These are phyloP conservation scores for Leccinum boreale DNA, from an alignment of 768 basidiomycete species.

Conservation along the genomic window DNA sequence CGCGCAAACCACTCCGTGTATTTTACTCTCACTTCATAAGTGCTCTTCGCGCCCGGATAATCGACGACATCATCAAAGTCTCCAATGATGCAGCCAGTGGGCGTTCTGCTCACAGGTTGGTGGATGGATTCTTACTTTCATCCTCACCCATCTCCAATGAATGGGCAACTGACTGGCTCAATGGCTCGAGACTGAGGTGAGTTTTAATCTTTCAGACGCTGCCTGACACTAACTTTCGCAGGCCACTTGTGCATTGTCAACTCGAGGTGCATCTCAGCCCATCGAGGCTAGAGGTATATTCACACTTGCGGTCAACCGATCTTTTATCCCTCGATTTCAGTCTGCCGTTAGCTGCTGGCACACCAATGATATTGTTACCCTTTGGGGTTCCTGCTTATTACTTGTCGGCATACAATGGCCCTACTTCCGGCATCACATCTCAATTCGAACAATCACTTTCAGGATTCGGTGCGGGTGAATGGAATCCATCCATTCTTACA, in stretches of 20 bases:
- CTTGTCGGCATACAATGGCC: conserved; percentile 66
- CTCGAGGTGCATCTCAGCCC: conserved; percentile 50
- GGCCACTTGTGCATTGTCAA: conserved; percentile 60
- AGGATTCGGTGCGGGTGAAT: conserved; percentile 60
- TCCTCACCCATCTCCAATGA: conserved; percentile 43
- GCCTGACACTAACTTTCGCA: conserved; percentile 25
- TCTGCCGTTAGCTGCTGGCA: conserved; percentile 51
- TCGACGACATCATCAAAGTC: conserved; percentile 49
- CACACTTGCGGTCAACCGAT: conserved; percentile 54
- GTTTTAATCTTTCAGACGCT: conserved; percentile 3
- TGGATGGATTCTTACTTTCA: conserved; percentile 62
- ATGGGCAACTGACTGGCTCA: conserved; percentile 68
- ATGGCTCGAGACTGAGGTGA: conserved; percentile 48
- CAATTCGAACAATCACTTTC: conserved; percentile 63
- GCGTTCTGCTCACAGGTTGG: conserved; percentile 47
- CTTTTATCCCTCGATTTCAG: conserved; percentile 46
- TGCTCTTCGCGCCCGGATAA: conserved; percentile 53
- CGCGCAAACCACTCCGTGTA: conserved; percentile 42
- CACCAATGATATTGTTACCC: conserved; percentile 69
- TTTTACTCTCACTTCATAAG: conserved; percentile 50
- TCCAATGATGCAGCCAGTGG: conserved; percentile 31
- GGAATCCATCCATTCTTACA: conserved; percentile 30
- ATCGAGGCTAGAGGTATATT: conserved; percentile 60
- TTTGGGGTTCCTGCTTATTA: conserved; percentile 72
- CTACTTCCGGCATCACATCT: conserved; percentile 54